Base-by-base conservation (phyloP, 345 rosid genomes). In the Linum tenue region DNA sequence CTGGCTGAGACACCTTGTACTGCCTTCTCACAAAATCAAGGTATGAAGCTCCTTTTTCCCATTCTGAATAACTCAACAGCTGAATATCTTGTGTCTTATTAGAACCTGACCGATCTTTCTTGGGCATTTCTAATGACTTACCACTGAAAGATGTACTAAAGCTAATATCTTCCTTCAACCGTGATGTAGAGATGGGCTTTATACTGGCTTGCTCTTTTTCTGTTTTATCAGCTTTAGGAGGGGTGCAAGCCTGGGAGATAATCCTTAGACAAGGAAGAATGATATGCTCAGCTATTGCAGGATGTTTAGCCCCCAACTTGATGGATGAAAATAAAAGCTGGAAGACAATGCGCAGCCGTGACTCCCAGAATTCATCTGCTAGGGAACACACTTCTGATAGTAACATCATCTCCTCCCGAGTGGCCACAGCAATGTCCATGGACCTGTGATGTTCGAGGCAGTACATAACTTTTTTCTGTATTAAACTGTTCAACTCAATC, bases 401-500 rank as follows among this genome's bases (percentile, higher is more conserved):
- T 81, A 94, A 78, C 73, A 85, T 76, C 80, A 94, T 67, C 77
- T 94, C 99, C 74, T 94, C 97, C 66, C 95, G 95, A 76, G 90
- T 88, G 65, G 95, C 88, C 17, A 88, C 72, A 16, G 97, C 95
- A 75, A 90, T 81, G 74, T 94, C 99, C 95, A 94, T 88, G 79
- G 99, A 90, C 38, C 96, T 95, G 76, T 94, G 97, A 82, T 94
- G 97, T 68, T 94, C 99, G 74, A 94, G 92, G 81, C 97, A 90
- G 80, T 94, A 94, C 89, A 77, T 84, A 60, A 94, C 96, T 77
- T 94, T 94, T 83, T 80, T 94, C 87, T 86, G 92, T 70, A 94
- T 84, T 77, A 94, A 84, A 77, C 73, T 81, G 81, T 88, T 90
- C 78, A 94, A 80, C 79, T 87, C 99, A 58, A 83, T 80, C 59